These are phyloP conservation scores for Cryphonectria carpinicola DNA, from an alignment of 2,329 filamentous ascomycete genomes.

Conservation along the genomic window DNA sequence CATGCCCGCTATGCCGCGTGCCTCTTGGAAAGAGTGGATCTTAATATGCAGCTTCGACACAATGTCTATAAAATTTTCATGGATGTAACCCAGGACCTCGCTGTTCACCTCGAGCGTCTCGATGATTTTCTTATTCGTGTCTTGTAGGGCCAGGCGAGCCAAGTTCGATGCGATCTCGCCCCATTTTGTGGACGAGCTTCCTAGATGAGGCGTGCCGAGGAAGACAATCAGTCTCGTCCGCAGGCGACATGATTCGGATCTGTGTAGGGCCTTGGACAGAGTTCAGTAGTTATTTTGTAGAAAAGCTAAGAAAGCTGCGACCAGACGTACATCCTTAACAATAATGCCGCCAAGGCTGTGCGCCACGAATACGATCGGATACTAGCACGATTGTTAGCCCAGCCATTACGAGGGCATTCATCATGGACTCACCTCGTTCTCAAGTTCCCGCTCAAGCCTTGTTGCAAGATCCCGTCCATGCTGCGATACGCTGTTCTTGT, in stretches of 20 bases:
- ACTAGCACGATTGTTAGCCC: not conserved
- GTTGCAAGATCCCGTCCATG: conserved; percentile 39
- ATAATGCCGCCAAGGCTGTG: conserved; percentile 3
- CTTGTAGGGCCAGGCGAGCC: not conserved
- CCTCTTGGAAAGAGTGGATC: not conserved
- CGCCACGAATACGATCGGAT: conserved; percentile 1
- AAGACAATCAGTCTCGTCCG: not conserved
- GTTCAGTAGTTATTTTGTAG: not conserved
- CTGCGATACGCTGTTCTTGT: conserved; percentile 43
- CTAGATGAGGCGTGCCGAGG: not conserved
- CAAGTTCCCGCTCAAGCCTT: conserved; percentile 39
- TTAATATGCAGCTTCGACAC: not conserved
- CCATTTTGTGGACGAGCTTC: not conserved
- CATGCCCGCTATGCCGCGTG: not conserved
- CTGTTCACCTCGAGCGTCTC: not conserved
- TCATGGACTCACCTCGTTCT: conserved; percentile 34
- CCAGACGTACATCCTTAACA: not conserved
- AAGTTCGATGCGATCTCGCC: not conserved
- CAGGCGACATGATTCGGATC: not conserved
- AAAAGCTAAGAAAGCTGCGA: not conserved
- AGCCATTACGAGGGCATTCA: not conserved
- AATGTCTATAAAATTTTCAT: not conserved
- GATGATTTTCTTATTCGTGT: not conserved
- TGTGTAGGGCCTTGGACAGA: not conserved
- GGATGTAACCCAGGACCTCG: not conserved